A percentile compares a stretch with the other conserved stretches of the same genome.
Evolutionary conservation across 257 asterid species (phyloP).

Genomic region (Asclepias syriaca): DNA sequence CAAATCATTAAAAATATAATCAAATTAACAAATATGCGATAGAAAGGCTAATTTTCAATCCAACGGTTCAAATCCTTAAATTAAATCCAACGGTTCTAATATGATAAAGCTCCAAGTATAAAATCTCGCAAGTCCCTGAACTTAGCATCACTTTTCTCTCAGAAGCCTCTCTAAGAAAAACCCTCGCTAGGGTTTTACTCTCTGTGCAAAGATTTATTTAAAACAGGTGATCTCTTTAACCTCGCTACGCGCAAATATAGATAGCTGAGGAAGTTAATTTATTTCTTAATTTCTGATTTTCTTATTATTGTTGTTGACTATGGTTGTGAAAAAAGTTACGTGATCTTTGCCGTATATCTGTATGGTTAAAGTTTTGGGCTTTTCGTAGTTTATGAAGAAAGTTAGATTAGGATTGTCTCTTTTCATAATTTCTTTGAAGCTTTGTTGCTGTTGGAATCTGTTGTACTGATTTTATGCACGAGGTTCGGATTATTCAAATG

Average conservation of each 20-base stretch:
- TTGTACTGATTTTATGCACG: background rate
- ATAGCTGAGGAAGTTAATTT: background rate
- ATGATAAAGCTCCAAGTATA: background rate
- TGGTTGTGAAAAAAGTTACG: background rate
- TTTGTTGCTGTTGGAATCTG: background rate
- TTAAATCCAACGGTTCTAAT: conserved; percentile 7
- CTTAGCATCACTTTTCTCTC: background rate
- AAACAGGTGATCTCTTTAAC: conserved; percentile 10
- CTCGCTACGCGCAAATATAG: background rate
- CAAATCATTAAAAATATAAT: too few species aligned
- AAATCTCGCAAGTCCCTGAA: too few species aligned
- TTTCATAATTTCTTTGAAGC: too few species aligned
- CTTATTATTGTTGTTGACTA: background rate
- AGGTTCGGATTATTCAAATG: too few species aligned
- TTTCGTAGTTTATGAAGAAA: background rate
- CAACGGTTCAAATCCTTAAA: background rate
- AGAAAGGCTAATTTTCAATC: background rate
- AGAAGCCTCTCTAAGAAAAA: conserved; percentile 2
- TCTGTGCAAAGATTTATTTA: background rate
- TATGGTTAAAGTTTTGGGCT: background rate
- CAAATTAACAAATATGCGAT: too few species aligned
- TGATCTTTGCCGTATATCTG: background rate
- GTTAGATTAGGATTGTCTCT: background rate
- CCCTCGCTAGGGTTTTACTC: conserved; percentile 20
- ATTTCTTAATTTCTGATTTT: background rate